phyloP scores from a whole-genome alignment of 345 rosid genomes.

The Eucalyptus fibrosa region DNA sequence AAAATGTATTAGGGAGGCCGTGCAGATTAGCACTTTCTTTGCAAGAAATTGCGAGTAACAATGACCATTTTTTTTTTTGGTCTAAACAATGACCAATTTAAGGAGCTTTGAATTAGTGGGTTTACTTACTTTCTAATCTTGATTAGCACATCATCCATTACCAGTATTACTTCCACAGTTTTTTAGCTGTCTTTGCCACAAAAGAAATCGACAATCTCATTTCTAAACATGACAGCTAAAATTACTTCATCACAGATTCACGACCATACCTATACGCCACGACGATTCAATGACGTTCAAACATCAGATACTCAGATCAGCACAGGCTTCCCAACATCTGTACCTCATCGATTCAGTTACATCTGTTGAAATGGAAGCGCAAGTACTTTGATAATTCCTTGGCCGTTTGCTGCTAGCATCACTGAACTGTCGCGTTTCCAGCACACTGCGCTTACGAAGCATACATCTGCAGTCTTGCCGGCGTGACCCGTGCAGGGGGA shows the following conservation, averaged over 20 bases:
- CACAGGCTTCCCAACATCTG: background rate
- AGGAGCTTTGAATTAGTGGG: background rate
- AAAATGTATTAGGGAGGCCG: background rate
- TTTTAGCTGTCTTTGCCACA: background rate
- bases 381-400: constrained; percentile 39
- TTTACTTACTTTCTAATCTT: no score
- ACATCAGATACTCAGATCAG: background rate
- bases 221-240: background rate
- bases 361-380: constrained; percentile 1
- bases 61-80: background rate
- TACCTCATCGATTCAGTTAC: background rate
- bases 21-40: background rate
- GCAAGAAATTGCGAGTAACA: background rate
- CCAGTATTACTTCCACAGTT: background rate
- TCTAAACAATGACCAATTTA: background rate
- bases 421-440: constrained; percentile 54
- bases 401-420: constrained; percentile 48
- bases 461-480: constrained; percentile 19
- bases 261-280: background rate
- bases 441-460: constrained; percentile 51
- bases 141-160: background rate
- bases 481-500: constrained; percentile 19
- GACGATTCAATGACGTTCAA: background rate
- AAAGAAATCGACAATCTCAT: background rate
- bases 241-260: background rate